Evolutionary conservation across 169 alveolate genomes (phyloP).

Genomic region (Pseudocohnilembus persalinus): DNA sequence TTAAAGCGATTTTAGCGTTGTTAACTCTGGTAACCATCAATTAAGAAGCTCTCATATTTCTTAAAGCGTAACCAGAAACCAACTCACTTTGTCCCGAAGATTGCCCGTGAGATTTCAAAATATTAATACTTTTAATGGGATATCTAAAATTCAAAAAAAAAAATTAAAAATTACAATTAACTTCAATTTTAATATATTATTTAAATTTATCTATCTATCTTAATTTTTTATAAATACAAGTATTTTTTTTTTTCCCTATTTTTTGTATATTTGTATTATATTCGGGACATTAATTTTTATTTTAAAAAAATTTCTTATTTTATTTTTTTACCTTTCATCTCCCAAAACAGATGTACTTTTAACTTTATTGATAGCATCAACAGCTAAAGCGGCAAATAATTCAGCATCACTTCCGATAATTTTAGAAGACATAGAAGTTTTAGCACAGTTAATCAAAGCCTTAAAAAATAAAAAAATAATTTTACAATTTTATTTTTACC

Average conservation of each 20-base stretch:
- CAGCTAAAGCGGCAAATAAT: conserved; percentile 93
- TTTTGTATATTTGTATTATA: no score
- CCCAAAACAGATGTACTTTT: conserved; percentile 49
- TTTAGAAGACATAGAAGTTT: conserved; percentile 95
- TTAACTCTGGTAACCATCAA: conserved; percentile 94
- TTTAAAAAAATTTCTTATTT: no score
- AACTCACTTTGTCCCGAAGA: conserved; percentile 89
- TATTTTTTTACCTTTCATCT: neutral
- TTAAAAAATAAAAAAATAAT: neutral
- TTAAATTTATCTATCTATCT: no score
- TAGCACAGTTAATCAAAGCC: conserved; percentile 91
- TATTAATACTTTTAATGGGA: conserved; percentile 95
- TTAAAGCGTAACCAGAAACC: conserved; percentile 93
- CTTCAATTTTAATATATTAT: no score
- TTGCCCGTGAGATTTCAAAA: conserved; percentile 96
- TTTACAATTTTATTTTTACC: neutral
- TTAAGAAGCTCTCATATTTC: conserved; percentile 94
- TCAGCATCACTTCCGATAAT: conserved; percentile 94
- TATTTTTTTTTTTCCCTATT: no score
- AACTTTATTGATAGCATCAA: conserved; percentile 93
- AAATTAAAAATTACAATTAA: no score
- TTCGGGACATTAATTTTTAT: neutral
- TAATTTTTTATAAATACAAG: no score
- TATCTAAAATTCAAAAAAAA: conserved; percentile 65
- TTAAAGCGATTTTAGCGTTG: conserved; percentile 96